These are phyloP conservation scores for Madurella mycetomatis DNA, from an alignment of 2,329 filamentous ascomycete species.

Conservation along the genomic window DNA sequence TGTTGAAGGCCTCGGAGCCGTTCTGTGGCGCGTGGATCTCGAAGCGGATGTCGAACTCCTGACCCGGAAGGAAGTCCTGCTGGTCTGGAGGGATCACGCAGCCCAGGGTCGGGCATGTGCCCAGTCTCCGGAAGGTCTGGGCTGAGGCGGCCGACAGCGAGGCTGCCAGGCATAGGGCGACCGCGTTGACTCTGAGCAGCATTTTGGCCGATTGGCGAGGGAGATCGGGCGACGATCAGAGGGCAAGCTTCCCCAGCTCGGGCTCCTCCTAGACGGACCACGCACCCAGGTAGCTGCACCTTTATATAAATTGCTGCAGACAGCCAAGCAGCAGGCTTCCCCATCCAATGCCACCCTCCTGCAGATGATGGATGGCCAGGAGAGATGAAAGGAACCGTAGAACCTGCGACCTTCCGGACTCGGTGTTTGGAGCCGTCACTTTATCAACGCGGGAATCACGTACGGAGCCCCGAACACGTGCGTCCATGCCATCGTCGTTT, in stretches of 20 bases:
- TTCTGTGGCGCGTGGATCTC: slow-evolving; percentile 80
- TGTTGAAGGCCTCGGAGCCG: slow-evolving; percentile 70
- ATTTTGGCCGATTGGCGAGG: slow-evolving; percentile 15
- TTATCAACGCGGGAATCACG: slow-evolving; percentile 13
- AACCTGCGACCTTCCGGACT: slow-evolving; percentile 4
- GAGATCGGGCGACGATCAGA: slow-evolving; percentile 1
- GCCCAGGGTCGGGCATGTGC: slow-evolving; percentile 55
- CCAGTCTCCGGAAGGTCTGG: slow-evolving; percentile 57
- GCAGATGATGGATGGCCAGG: neutral
- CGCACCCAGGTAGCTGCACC: neutral
- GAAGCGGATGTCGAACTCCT: slow-evolving; percentile 78
- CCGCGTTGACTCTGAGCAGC: slow-evolving; percentile 20
- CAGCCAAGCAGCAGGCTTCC: slow-evolving; percentile 5
- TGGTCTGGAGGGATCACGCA: slow-evolving; percentile 59
- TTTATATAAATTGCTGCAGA: slow-evolving; percentile 6
- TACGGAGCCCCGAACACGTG: slow-evolving; percentile 15
- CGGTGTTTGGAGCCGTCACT: neutral
- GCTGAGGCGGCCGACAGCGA: slow-evolving; percentile 42
- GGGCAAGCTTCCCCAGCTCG: slow-evolving; percentile 1
- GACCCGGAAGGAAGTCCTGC: slow-evolving; percentile 77
- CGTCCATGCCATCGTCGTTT: neutral
- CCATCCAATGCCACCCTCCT: slow-evolving; percentile 1
- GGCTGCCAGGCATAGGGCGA: slow-evolving; percentile 30
- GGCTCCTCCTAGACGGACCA: neutral
- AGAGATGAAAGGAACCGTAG: neutral